phyloP scores from a whole-genome alignment of 768 basidiomycete genomes.

The Tremella fuciformis region DNA sequence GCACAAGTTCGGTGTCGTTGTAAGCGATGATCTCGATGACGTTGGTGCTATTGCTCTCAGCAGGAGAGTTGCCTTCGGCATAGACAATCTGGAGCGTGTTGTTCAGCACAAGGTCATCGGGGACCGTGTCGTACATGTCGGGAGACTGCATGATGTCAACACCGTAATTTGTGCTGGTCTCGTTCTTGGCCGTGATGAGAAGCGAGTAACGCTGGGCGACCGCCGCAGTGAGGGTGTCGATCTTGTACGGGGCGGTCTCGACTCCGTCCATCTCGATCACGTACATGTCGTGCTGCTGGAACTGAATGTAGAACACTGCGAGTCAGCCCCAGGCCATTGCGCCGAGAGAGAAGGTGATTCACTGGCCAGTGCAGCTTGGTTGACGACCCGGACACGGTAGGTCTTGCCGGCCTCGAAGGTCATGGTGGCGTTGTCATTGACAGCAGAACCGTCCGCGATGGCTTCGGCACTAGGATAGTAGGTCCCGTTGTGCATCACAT shows the following conservation, averaged over 20 bases:
- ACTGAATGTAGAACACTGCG: constrained; percentile 51
- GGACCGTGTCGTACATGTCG: constrained; percentile 84
- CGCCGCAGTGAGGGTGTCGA: constrained; percentile 69
- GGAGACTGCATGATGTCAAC: constrained; percentile 63
- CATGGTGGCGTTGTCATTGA: constrained; percentile 82
- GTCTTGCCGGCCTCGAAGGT: constrained; percentile 83
- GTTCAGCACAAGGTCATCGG: constrained; percentile 71
- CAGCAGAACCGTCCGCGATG: constrained; percentile 57
- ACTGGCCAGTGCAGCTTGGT: constrained; percentile 60
- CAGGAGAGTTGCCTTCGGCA: constrained; percentile 57
- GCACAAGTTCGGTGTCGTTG: constrained; percentile 61
- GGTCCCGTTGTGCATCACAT: constrained; percentile 70
- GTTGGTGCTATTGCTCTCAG: constrained; percentile 57
- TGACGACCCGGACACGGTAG: constrained; percentile 83
- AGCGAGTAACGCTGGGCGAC: constrained; percentile 93
- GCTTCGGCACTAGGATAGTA: constrained; percentile 63
- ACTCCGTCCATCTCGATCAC: constrained; percentile 54
- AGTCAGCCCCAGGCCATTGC: constrained; percentile 1
- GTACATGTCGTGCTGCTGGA: constrained; percentile 54
- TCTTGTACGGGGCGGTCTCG: constrained; percentile 70
- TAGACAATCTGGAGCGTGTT: constrained; percentile 82
- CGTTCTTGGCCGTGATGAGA: constrained; percentile 84
- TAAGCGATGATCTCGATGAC: constrained; percentile 45
- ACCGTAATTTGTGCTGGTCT: constrained; percentile 76
- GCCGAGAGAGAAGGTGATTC: constrained; percentile 14